Evolutionary conservation across 495 filamentous ascomycete species (phyloP).

Genomic region (Darksidea phi): DNA sequence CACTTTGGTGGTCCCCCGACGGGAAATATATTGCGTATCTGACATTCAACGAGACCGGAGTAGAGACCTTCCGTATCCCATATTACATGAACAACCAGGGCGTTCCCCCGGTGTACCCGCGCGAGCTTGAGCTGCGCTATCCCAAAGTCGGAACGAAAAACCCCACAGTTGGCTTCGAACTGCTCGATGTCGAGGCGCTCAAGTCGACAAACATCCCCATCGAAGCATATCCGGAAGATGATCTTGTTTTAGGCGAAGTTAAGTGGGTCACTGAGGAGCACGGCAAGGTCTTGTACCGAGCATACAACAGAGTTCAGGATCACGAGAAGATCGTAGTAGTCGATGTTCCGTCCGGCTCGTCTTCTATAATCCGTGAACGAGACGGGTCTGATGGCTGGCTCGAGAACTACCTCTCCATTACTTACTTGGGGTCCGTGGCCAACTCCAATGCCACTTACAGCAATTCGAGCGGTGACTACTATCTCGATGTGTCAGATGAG

Average conservation of each 20-base stretch:
- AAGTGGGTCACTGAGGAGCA: conserved; percentile 57
- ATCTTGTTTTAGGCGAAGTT: conserved; percentile 57
- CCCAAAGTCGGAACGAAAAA: conserved; percentile 60
- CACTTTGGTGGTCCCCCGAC: conserved; percentile 60
- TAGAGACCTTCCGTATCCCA: conserved; percentile 55
- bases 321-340: conserved; percentile 54
- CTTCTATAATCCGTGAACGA: conserved; percentile 50
- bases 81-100: conserved; percentile 56
- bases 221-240: conserved; percentile 49
- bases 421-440: conserved; percentile 36
- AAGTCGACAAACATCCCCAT: conserved; percentile 41
- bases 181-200: conserved; percentile 47
- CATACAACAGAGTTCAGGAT: conserved; percentile 59
- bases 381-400: conserved; percentile 59
- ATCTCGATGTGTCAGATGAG: conserved; percentile 57
- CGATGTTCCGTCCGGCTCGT: conserved; percentile 40
- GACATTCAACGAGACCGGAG: conserved; percentile 59
- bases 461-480: conserved; percentile 42
- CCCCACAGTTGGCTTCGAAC: conserved; percentile 53
- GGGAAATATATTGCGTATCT: conserved; percentile 57
- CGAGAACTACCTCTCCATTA: conserved; percentile 53
- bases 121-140: conserved; percentile 53
- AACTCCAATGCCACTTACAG: conserved; percentile 28
- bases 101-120: conserved; percentile 52
- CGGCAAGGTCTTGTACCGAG: conserved; percentile 53